phyloP scores from a whole-genome alignment of 164 flowering plant species.

The Dillenia suffruticosa region DNA sequence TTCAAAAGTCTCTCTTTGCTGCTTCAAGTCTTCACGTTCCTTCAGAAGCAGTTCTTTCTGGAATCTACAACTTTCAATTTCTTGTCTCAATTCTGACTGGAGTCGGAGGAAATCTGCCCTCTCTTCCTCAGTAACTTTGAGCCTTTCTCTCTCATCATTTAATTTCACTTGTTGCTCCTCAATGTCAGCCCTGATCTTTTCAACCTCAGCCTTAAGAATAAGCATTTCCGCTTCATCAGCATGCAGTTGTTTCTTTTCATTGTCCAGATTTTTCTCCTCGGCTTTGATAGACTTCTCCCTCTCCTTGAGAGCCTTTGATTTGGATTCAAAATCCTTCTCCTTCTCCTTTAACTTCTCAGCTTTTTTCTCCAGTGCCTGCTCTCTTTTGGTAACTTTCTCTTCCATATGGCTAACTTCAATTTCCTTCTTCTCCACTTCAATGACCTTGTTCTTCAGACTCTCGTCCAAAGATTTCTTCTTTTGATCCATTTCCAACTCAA shows the following conservation, averaged over 20 bases:
- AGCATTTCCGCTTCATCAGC: conserved; percentile 46
- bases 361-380: conserved; percentile 61
- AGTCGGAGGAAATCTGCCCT: conserved; percentile 47
- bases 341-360: conserved; percentile 67
- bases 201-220: conserved; percentile 43
- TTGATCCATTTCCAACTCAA: conserved; percentile 61
- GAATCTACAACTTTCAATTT: conserved; percentile 44
- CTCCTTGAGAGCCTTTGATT: conserved; percentile 54
- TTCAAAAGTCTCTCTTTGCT: conserved; percentile 70
- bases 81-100: conserved; percentile 56
- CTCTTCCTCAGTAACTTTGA: conserved; percentile 49
- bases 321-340: conserved; percentile 60
- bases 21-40: conserved; percentile 65
- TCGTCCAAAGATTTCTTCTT: conserved; percentile 49
- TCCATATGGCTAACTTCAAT: conserved; percentile 54
- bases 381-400: conserved; percentile 58
- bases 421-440: conserved; percentile 41
- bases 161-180: conserved; percentile 39
- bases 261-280: conserved; percentile 52
- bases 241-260: conserved; percentile 38
- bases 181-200: conserved; percentile 42
- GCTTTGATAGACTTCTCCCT: conserved; percentile 53
- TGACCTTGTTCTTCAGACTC: conserved; percentile 42
- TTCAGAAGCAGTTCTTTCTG: conserved; percentile 52
- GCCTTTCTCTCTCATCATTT: conserved; percentile 43